Evolutionary conservation across 2,329 filamentous ascomycete genomes (phyloP).

Genomic region (Parastagonospora avenae): DNA sequence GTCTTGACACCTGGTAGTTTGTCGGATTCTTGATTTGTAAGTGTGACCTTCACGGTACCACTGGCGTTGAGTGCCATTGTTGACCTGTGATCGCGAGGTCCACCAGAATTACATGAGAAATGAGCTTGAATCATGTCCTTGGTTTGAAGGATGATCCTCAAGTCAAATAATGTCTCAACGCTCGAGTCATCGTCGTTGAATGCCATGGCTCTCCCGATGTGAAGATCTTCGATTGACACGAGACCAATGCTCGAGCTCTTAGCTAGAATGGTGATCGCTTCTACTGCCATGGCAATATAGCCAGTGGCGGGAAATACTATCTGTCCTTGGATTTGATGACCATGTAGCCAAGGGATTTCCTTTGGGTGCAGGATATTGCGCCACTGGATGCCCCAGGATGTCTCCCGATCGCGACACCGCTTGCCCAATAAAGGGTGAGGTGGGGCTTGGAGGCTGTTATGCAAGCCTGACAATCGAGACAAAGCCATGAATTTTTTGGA

Average conservation of each 20-base stretch:
- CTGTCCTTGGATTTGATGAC: slow-evolving; percentile 23
- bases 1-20: neutral
- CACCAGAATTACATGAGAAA: neutral
- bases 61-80: neutral
- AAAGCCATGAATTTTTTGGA: too few species aligned
- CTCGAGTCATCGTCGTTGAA: slow-evolving; percentile 8
- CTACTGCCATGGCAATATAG: slow-evolving; percentile 47
- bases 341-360: slow-evolving; percentile 18
- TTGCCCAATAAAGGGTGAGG: slow-evolving; percentile 23
- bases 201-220: slow-evolving; percentile 12
- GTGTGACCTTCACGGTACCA: neutral
- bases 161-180: neutral
- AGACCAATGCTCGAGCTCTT: slow-evolving; percentile 2
- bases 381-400: neutral
- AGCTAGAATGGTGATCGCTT: slow-evolving; percentile 2
- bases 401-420: slow-evolving; percentile 40
- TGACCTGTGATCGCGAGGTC: neutral
- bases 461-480: neutral
- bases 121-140: neutral
- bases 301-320: slow-evolving; percentile 53
- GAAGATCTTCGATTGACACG: slow-evolving; percentile 17
- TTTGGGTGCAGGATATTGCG: slow-evolving; percentile 50
- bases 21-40: neutral
- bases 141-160: neutral
- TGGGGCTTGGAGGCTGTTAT: neutral